Conservation (phyloP, 169 alveolate species). For the Cryptosporidium xiaoi region DNA sequence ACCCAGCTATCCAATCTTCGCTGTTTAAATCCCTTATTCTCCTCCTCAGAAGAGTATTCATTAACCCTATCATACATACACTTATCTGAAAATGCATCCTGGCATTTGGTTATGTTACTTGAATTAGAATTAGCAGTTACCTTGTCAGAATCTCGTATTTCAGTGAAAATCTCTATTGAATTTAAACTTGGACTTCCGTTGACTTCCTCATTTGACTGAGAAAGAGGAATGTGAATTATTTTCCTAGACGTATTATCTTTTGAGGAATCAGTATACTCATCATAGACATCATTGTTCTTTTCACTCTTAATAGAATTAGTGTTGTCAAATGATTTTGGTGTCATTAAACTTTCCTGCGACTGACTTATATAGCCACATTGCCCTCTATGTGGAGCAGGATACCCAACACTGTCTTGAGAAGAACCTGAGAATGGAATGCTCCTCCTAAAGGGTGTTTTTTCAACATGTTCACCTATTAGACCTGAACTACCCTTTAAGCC, state of each 20-base stretch:
- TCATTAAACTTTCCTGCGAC: slow-evolving; percentile 55
- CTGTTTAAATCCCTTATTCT: slow-evolving; percentile 54
- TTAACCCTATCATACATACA: not conserved
- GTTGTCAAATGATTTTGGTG: slow-evolving; percentile 37
- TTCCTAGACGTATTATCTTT: slow-evolving; percentile 20
- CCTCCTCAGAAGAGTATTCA: not conserved
- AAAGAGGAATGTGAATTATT: slow-evolving; percentile 70
- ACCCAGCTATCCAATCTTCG: slow-evolving; percentile 69
- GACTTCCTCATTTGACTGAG: slow-evolving; percentile 71
- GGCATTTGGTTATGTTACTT: not conserved
- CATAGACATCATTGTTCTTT: not conserved
- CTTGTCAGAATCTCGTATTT: not conserved
- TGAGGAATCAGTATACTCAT: not conserved
- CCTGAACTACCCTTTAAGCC: not conserved
- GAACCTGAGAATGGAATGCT: slow-evolving; percentile 66
- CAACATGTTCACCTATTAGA: slow-evolving; percentile 9
- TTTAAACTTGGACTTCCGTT: slow-evolving; percentile 22
- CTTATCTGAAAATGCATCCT: not conserved
- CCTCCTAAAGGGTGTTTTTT: slow-evolving; percentile 64
- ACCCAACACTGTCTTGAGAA: slow-evolving; percentile 72
- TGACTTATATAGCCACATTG: slow-evolving; percentile 32
- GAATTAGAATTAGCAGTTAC: not conserved
- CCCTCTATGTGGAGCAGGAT: slow-evolving; percentile 72
- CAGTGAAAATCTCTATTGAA: not conserved
- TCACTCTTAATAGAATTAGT: not conserved